Evolutionary conservation across 2,329 filamentous ascomycete species (phyloP).

Genomic region (Aureobasidium sp.): DNA sequence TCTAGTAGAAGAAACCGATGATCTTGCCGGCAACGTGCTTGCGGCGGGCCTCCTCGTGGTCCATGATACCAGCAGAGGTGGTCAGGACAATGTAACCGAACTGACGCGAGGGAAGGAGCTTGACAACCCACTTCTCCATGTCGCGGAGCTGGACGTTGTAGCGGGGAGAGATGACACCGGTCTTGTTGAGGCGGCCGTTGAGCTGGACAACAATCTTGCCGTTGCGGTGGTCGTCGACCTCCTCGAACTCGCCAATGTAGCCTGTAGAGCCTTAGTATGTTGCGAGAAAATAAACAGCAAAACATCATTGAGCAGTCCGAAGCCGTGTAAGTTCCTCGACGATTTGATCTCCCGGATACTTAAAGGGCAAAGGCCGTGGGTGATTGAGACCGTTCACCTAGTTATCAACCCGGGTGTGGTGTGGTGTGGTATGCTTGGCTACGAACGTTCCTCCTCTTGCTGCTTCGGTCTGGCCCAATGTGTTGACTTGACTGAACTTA

Average conservation of each 20-base stretch:
- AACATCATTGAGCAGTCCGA: constrained; percentile 67
- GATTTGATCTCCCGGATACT: constrained; percentile 86
- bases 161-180: constrained; percentile 96
- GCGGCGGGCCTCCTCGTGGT: constrained; percentile 98
- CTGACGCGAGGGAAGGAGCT: constrained; percentile 98
- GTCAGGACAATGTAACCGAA: constrained; percentile 99
- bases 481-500: constrained; percentile 45
- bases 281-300: constrained; percentile 88
- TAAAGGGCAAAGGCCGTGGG: constrained; percentile 97
- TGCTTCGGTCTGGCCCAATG: constrained; percentile 8
- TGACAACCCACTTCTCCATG: constrained; percentile 99
- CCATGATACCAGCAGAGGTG: constrained; percentile 99
- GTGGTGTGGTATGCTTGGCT: constrained; percentile 21
- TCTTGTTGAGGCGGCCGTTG: constrained; percentile 97
- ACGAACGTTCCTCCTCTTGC: constrained; percentile 15
- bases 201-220: constrained; percentile 99
- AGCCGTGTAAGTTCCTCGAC: constrained; percentile 95
- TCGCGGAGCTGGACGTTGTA: constrained; percentile 98
- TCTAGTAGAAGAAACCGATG: constrained; percentile 96
- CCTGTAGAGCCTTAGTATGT: constrained; percentile 71
- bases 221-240: constrained; percentile 98
- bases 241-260: constrained; percentile 99
- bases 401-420: constrained; percentile 93
- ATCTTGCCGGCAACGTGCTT: constrained; percentile 99
- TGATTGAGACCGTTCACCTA: constrained; percentile 84